Base-by-base conservation (phyloP, 208 protist genomes). In the Leishmania martiniquensis region DNA sequence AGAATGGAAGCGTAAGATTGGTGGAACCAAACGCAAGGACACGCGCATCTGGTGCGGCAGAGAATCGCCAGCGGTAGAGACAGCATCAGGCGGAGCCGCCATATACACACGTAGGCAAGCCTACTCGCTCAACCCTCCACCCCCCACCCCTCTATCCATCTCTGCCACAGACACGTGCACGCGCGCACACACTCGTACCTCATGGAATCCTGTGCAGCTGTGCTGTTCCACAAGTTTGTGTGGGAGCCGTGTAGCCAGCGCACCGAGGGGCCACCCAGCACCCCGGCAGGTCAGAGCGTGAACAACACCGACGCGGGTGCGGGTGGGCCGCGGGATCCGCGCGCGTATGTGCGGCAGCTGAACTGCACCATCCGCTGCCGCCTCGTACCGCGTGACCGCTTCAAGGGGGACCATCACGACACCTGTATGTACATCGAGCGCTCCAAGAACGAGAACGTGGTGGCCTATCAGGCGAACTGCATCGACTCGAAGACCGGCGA, bases 381-480 rank as follows among this genome's bases (percentile, higher is more conserved):
- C 67, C 78, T 91, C 9, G 63, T 68, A 0, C 60, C 83, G n/a
- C 92, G 92, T 42, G 52, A 29, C 13, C 90, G 92, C 75, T 96
- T 93, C 79, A 81, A 77, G 12, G 69, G 88, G 20, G 92, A 96
- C 69, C 87, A 92, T 77, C 85, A 82, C 42, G 90, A 95, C 83
- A 96, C 85, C 20, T 94, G 90, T 78, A 86, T 94, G 87, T 94
- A 91, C 86, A 95, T 96, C 81, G 80, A 85, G 72, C 92, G 92
- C 62, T 93, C 87, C 63, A 94, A 94, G 80, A 96, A 96, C 69
- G 32, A 82, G 15, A 96, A 95, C 68, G 69, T 96, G n/a, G 92
- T 96, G 6, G 90, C 80, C 22, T 96, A 96, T 84, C 78, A 78
- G 39, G 88, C 88, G 29, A 88, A 91, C 63, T 70, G 86, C 39